Base-by-base conservation (phyloP, 768 basidiomycete genomes). In the Suillus subluteus region DNA sequence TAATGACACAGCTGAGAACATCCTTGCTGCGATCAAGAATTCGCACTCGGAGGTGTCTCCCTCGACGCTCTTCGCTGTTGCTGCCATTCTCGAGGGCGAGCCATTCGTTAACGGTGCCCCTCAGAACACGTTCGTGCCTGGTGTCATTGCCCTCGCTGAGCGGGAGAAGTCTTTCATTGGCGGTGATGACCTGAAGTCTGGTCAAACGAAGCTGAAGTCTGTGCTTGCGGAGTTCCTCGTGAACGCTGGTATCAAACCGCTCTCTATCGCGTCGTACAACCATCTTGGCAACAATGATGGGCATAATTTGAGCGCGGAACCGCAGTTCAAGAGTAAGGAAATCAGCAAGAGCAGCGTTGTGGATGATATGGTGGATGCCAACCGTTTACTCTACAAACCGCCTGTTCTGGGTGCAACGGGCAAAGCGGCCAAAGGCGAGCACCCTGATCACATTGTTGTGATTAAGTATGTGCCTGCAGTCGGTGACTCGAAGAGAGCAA, bases 241-340 rank as follows among this genome's bases (percentile, higher is more conserved):
- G 77, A 98, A 98, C 77, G 96, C 96, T 2, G 96, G 96, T 67
- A 98, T 98, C 85, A 98, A 98, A 83, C 96, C 96, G 35, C 88
- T 96, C 76, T 94, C 93, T 67, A 98, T 99, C 74, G 93, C 97
- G 12, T 95, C 93, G 15, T 99, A 99, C 85, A 99, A 98, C 85
- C 97, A 99, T 78, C 89, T 99, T 65, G 97, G 97, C 18, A 98
- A 98, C 85, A 98, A 99, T 78, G 97, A 98, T 74, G 96, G 96
- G 12, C 88, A 88, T 77, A 98, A 97, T 81, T 82, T 99, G 75
- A 91, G 88, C 62, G 91, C 94, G 7, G 94, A 95, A 77, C 84
- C 83, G 68, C 97, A 98, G 82, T 99, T 99, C 89, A 91, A 90
- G 83, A 93, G 91, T 84, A 99, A 99, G 88, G 97, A 98, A 83